Percentiles rank a stretch among this genome's conserved stretches.
Evolutionary conservation across 2,329 filamentous ascomycete species (phyloP).

Genomic region (Nemania sp.): DNA sequence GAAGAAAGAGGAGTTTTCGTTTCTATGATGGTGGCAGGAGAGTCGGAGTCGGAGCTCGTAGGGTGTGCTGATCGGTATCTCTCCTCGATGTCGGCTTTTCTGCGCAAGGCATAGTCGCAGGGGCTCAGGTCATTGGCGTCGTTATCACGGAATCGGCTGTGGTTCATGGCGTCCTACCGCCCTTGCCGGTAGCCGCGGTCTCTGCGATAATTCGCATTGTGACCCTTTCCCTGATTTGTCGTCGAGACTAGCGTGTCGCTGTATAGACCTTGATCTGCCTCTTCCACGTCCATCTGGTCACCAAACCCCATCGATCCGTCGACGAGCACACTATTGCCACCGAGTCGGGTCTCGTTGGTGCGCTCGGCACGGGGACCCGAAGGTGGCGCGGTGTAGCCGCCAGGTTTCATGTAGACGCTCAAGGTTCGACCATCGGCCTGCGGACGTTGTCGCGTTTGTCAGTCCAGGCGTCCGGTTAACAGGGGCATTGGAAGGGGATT

Average conservation of each 20-base stretch:
- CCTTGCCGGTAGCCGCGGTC: constrained; percentile 34
- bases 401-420: constrained; percentile 71
- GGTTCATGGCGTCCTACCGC: constrained; percentile 28
- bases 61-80: too few relatives aligned
- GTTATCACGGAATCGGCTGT: neutral
- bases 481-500: neutral
- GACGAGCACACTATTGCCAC: constrained; percentile 48
- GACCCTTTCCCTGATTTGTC: constrained; percentile 26
- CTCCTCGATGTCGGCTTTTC: too few relatives aligned
- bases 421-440: constrained; percentile 76
- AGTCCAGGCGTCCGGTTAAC: constrained; percentile 11
- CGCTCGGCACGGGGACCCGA: constrained; percentile 42
- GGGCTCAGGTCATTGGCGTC: neutral
- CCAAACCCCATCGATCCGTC: constrained; percentile 61
- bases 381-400: constrained; percentile 42
- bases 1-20: neutral
- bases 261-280: constrained; percentile 51
- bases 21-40: neutral
- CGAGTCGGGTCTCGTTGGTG: constrained; percentile 38
- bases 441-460: neutral
- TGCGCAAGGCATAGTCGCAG: too few relatives aligned
- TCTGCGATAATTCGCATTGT: constrained; percentile 27
- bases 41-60: too few relatives aligned
- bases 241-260: constrained; percentile 52
- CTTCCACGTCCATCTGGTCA: constrained; percentile 51